Evolutionary conservation across 495 filamentous ascomycete species (phyloP), one percentile per base, ranked within the genome.

Genomic region (Penicillium soppii): DNA sequence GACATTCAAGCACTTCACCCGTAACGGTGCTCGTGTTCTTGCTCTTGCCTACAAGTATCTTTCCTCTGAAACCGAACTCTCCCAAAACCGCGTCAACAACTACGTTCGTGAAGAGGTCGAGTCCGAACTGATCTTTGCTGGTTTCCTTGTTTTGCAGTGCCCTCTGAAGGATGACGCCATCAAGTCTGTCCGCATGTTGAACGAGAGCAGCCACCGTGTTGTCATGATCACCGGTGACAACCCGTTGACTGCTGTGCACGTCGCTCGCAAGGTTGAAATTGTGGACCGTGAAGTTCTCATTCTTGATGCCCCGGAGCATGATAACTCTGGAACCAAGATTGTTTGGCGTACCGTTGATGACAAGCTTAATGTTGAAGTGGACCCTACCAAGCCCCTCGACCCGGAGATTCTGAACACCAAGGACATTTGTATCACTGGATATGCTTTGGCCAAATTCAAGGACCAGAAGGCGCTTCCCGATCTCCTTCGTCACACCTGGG

Each of bases 171-270:
- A 96, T 15, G 94, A 99, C 69, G 94, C 94, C 17, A 90, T 91
- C 72, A 86, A 90, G 61, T 80, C 94, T 16, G 90, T 97, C 23
- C 89, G 85, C 38, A 97, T 99, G 94, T 79, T 99, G 49, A 99
- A 96, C 63, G 95, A 97, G 73, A 96, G 92, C 70, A 96, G 90
- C 70, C 94, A 99, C 73, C 90, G 94, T 56, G 90, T 95, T 48
- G 89, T 97, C 58, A 99, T 99, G 94, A 99, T 99, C 49, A 99
- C 94, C 40, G 94, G 94, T 60, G 94, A 99, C 70, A 99, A 99
- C 63, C 92, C 94, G 17, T 79, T 99, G 33, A 99, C 94, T 19
- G 94, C 94, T 56, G 88, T 94, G 20, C 92, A 99, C 65, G 94
- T 99, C 51, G 94, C 94, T 10, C 85, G 86, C 36, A 84, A 97